These are phyloP conservation scores for Colletotrichum aenigma DNA, from an alignment of 2,329 filamentous ascomycete species.

Conservation along the genomic window DNA sequence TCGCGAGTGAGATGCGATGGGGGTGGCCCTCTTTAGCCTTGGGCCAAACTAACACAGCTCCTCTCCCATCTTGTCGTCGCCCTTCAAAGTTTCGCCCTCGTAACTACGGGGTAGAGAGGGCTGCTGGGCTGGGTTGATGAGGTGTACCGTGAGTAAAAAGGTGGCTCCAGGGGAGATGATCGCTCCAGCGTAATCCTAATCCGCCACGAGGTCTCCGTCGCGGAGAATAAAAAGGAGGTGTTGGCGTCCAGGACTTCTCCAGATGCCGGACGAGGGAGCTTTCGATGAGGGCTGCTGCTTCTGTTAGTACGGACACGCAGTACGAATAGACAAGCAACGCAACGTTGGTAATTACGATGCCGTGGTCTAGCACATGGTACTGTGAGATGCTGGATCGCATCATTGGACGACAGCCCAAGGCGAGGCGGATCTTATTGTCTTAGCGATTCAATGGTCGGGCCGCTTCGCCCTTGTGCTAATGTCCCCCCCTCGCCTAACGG, in stretches of 20 bases:
- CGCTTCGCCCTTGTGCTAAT: background rate
- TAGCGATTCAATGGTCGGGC: background rate
- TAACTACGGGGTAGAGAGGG: background rate
- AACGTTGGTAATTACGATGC: background rate
- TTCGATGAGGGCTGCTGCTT: background rate
- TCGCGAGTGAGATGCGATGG: background rate
- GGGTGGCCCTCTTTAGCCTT: background rate
- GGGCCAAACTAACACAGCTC: background rate
- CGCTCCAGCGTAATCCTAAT: background rate
- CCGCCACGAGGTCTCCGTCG: background rate
- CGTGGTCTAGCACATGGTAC: background rate
- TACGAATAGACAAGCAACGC: background rate
- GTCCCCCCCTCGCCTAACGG: background rate
- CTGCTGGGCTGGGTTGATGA: background rate
- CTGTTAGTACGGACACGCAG: background rate
- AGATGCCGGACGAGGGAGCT: background rate
- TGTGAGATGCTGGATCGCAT: background rate
- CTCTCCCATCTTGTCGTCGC: background rate
- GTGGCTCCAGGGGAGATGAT: conserved; percentile 12
- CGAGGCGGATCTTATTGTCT: background rate
- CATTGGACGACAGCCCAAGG: background rate
- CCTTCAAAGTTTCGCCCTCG: background rate
- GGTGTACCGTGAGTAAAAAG: background rate
- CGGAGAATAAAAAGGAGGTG: background rate
- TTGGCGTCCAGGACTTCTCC: background rate